These are phyloP conservation scores for Ceratobasidium papillatum DNA, from an alignment of 1,284 basidiomycete species.

Conservation along the genomic window DNA sequence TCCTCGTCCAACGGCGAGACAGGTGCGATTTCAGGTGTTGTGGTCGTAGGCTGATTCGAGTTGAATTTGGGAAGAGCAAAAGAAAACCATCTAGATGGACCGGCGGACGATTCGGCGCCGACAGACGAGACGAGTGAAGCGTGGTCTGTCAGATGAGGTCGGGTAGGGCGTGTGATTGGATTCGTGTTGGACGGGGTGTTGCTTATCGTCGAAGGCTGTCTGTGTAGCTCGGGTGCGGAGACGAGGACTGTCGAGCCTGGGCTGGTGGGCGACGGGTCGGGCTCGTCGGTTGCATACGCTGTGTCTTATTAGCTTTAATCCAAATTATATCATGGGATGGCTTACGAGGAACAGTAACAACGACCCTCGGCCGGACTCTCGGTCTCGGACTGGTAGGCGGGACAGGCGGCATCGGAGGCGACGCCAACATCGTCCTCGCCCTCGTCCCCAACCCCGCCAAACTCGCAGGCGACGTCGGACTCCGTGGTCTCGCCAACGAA, in stretches of 20 bases:
- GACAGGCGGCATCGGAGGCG: not conserved
- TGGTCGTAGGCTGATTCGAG: too few relatives aligned
- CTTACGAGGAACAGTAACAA: slow-evolving; percentile 29
- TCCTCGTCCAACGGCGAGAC: slow-evolving; percentile 29
- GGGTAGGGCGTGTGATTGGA: not conserved
- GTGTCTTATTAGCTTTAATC: not conserved
- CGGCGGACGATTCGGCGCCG: not conserved
- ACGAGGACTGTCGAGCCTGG: slow-evolving; percentile 7
- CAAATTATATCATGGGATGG: not conserved
- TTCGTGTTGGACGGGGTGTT: not conserved
- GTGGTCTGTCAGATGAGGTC: slow-evolving; percentile 20
- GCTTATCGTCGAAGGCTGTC: slow-evolving; percentile 12
- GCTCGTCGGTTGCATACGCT: slow-evolving; percentile 33
- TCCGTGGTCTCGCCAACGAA: not conserved
- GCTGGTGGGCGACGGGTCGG: slow-evolving; percentile 12
- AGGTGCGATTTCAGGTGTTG: not conserved
- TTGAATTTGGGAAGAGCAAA: slow-evolving; percentile 28
- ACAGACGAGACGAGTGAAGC: slow-evolving; percentile 36
- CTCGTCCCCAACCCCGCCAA: slow-evolving; percentile 6
- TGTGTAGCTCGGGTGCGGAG: not conserved
- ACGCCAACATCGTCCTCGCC: slow-evolving; percentile 16
- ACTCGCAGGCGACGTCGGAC: slow-evolving; percentile 3
- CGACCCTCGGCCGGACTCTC: slow-evolving; percentile 8
- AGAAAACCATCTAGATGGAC: slow-evolving; percentile 25
- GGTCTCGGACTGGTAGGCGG: slow-evolving; percentile 6